Conservation (phyloP, 169 alveolate species). For the Amoebophrya sp. region DNA sequence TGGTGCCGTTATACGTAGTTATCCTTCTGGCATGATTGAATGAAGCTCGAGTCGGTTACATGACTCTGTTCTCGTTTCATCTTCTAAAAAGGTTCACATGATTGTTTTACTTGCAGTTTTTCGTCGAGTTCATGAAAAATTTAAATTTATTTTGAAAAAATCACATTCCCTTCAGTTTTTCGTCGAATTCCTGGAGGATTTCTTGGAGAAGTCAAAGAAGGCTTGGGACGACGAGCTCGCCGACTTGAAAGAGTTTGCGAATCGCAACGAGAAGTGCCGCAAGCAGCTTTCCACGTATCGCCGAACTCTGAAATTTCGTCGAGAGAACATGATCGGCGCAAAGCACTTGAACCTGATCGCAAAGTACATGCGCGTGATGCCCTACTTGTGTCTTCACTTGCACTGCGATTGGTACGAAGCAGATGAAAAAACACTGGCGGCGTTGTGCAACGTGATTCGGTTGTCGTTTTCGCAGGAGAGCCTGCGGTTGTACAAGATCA, state of each 20-base stretch:
- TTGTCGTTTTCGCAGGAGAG: neutral
- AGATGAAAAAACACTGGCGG: neutral
- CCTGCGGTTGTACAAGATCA: neutral
- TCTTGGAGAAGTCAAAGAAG: neutral
- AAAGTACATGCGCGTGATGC: neutral
- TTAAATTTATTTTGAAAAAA: too few species aligned
- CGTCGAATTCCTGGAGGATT: constrained; percentile 26
- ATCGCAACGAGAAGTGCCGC: neutral
- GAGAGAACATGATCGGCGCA: neutral
- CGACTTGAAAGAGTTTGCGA: neutral
- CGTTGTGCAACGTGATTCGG: constrained; percentile 20
- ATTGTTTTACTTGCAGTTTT: too few species aligned
- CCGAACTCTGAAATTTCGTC: neutral
- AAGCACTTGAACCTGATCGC: constrained; percentile 21
- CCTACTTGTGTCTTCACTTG: neutral
- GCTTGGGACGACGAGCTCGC: neutral
- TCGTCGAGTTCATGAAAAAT: neutral
- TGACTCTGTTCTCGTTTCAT: too few species aligned
- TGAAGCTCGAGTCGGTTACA: too few species aligned
- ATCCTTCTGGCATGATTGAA: too few species aligned
- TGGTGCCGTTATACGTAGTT: too few species aligned
- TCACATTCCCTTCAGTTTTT: neutral
- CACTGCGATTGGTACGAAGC: neutral
- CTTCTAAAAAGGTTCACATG: too few species aligned
- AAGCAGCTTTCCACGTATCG: neutral